phyloP scores from a whole-genome alignment of 139 green algal genomes.

The Chlorella ohadii region DNA sequence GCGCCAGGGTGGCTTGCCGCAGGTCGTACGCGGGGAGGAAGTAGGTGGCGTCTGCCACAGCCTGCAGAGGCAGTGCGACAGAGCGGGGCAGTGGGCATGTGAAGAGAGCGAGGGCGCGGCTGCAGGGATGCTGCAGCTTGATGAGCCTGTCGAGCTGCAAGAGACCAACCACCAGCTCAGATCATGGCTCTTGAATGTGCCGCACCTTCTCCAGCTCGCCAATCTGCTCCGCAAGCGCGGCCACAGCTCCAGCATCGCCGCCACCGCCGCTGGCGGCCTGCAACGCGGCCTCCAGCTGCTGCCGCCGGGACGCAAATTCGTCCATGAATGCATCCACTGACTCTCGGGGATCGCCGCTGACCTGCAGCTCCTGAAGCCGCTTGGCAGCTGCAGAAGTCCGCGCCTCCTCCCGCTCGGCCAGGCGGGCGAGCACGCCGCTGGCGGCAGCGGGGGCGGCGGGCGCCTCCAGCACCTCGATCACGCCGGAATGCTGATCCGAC shows the following conservation, averaged over 20 bases:
- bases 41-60: constrained; percentile 69
- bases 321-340: constrained; percentile 31
- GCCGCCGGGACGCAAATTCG: constrained; percentile 7
- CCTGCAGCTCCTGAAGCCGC: constrained; percentile 8
- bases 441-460: background rate
- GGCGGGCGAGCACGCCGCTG: constrained; percentile 24
- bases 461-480: constrained; percentile 22
- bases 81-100: background rate
- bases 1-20: constrained; percentile 49
- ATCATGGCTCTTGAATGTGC: background rate
- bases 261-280: background rate
- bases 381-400: background rate
- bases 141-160: too few relatives aligned
- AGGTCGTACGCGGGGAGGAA: constrained; percentile 79
- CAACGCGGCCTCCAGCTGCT: constrained; percentile 4
- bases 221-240: background rate
- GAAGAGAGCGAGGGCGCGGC: background rate
- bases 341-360: constrained; percentile 11
- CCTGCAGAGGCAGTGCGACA: constrained; percentile 9
- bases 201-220: constrained; percentile 23
- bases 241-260: background rate
- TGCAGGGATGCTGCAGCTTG: too few relatives aligned
- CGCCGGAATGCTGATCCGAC: background rate
- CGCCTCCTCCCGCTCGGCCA: constrained; percentile 25
- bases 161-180: too few relatives aligned